Percentiles rank a stretch among this genome's conserved stretches.
phyloP scores from a whole-genome alignment of 257 asterid species.

The Rhazya stricta region DNA sequence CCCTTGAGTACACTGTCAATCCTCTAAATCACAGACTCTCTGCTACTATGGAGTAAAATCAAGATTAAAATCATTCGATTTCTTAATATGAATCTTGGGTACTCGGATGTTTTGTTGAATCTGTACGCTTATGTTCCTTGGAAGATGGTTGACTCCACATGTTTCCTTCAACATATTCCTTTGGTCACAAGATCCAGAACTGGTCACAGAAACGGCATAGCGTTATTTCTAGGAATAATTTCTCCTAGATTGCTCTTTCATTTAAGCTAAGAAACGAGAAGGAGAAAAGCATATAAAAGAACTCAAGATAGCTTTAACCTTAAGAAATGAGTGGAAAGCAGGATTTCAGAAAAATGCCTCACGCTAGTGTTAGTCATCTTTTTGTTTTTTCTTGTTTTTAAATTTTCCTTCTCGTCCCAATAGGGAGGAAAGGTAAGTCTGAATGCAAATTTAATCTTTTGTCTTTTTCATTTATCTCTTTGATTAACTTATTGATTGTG shows the following conservation, averaged over 20 bases:
- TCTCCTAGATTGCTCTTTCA: not conserved
- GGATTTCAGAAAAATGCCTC: constrained; percentile 26
- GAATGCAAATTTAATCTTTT: not conserved
- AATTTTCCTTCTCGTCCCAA: not conserved
- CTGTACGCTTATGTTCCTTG: constrained; percentile 12
- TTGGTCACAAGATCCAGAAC: not conserved
- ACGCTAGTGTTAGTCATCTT: not conserved
- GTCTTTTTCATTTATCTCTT: constrained; percentile 11
- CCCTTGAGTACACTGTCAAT: not conserved
- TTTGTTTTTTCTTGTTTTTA: not conserved
- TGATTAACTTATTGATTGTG: not conserved
- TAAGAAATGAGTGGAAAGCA: constrained; percentile 27
- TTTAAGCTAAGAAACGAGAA: not conserved
- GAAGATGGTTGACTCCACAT: not conserved
- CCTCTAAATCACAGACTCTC: not conserved
- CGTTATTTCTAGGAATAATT: no score
- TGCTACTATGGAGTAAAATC: not conserved
- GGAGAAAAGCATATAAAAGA: not conserved
- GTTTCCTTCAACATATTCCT: not conserved
- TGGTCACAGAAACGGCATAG: not conserved
- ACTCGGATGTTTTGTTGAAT: constrained; percentile 6
- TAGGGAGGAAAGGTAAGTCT: not conserved
- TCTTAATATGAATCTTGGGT: not conserved
- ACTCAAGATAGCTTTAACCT: not conserved
- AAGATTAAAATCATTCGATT: not conserved